These are phyloP conservation scores for Tuctoria greenei DNA, from an alignment of 176 grass and related monocot species.

Conservation along the genomic window DNA sequence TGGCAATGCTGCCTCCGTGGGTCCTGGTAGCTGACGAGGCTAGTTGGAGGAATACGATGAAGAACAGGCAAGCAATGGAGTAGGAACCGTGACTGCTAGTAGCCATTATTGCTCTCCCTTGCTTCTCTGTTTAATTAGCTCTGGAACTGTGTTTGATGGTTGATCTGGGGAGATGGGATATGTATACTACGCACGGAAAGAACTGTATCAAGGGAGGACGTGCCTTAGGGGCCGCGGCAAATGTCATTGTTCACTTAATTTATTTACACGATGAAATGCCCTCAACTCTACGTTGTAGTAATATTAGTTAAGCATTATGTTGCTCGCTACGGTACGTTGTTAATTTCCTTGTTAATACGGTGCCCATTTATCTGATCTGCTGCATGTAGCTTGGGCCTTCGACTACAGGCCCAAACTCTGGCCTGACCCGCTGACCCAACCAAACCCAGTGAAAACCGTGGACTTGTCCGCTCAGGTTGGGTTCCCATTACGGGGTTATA, in stretches of 20 bases:
- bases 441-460: too few relatives aligned
- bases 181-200: background rate
- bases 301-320: background rate
- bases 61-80: background rate
- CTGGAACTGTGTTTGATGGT: background rate
- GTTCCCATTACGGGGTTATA: too few relatives aligned
- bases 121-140: background rate
- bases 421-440: too few relatives aligned
- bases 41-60: background rate
- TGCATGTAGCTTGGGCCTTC: too few relatives aligned
- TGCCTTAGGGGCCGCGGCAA: background rate
- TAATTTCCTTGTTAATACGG: too few relatives aligned
- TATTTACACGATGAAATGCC: background rate
- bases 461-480: too few relatives aligned
- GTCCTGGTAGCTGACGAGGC: background rate
- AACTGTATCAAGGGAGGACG: background rate
- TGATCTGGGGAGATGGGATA: background rate
- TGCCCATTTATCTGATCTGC: too few relatives aligned
- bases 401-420: background rate
- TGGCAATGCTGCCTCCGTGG: conserved; percentile 38
- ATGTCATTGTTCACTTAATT: background rate
- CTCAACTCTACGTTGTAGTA: background rate
- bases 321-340: background rate
- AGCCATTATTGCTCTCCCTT: background rate
- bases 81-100: background rate